Conservation (phyloP, 2,329 filamentous ascomycete species). For the Trichoderma sp. region DNA sequence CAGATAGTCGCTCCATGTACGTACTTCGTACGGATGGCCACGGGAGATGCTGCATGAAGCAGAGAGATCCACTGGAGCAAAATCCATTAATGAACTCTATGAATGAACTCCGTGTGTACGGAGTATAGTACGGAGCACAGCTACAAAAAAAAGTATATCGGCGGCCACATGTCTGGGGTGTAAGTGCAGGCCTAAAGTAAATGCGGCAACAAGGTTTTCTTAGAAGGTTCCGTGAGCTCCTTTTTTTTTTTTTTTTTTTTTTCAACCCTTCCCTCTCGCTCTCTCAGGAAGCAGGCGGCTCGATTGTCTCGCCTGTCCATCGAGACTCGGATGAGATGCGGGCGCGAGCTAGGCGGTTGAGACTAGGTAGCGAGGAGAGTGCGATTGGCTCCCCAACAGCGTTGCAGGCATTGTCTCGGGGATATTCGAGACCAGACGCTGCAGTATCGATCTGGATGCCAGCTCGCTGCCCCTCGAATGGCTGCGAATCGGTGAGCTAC, state of each 20-base stretch:
- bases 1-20: background rate
- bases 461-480: background rate
- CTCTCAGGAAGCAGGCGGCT: background rate
- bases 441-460: constrained; percentile 6
- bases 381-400: background rate
- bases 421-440: constrained; percentile 2
- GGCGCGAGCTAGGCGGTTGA: background rate
- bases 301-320: constrained; percentile 6
- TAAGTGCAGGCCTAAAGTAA: background rate
- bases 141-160: background rate
- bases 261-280: background rate
- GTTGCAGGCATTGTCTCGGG: constrained; percentile 12
- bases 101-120: background rate
- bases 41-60: background rate
- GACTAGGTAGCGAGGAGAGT: background rate
- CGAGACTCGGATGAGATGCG: background rate
- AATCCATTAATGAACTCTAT: background rate
- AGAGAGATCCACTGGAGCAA: background rate
- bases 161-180: background rate
- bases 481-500: background rate
- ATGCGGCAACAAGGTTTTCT: constrained; percentile 1
- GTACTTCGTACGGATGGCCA: background rate
- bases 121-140: background rate
- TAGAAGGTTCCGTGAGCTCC: constrained; percentile 14
- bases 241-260: background rate